phyloP scores from a whole-genome alignment of 2,329 filamentous ascomycete species.

The Cadophora luteo-olivacea region DNA sequence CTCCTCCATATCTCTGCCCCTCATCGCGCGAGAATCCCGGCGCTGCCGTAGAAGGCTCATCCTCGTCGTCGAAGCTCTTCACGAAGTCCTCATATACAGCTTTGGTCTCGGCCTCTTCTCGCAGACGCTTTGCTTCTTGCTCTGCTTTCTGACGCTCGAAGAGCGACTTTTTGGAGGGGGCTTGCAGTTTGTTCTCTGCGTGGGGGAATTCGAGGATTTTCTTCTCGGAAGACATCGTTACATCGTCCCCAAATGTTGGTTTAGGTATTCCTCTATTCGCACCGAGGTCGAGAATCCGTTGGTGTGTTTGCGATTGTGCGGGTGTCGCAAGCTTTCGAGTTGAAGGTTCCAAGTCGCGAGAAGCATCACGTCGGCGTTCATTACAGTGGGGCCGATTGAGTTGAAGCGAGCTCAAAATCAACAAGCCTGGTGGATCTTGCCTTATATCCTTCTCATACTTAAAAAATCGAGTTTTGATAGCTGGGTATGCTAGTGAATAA shows the following conservation, averaged over 20 bases:
- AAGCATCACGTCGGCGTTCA: background rate
- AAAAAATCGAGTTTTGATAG: no score
- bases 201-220: slow-evolving; percentile 65
- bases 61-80: slow-evolving; percentile 73
- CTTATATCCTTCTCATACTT: no score
- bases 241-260: slow-evolving; percentile 2
- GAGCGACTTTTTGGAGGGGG: slow-evolving; percentile 81
- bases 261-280: background rate
- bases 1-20: slow-evolving; percentile 31
- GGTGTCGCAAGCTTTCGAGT: background rate
- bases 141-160: slow-evolving; percentile 91
- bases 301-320: background rate
- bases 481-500: no score
- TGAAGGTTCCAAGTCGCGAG: background rate
- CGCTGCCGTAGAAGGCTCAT: slow-evolving; percentile 43
- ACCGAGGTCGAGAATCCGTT: background rate
- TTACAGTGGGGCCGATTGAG: background rate
- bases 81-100: slow-evolving; percentile 88
- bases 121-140: slow-evolving; percentile 83
- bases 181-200: slow-evolving; percentile 77
- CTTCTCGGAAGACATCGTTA: slow-evolving; percentile 36
- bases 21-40: slow-evolving; percentile 28
- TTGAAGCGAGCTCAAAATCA: background rate
- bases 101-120: slow-evolving; percentile 86
- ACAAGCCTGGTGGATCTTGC: background rate